Evolutionary conservation across 2,329 filamentous ascomycete genomes (phyloP), one percentile per base, ranked within the genome.

Genomic region (Xenoacremonium recifei): DNA sequence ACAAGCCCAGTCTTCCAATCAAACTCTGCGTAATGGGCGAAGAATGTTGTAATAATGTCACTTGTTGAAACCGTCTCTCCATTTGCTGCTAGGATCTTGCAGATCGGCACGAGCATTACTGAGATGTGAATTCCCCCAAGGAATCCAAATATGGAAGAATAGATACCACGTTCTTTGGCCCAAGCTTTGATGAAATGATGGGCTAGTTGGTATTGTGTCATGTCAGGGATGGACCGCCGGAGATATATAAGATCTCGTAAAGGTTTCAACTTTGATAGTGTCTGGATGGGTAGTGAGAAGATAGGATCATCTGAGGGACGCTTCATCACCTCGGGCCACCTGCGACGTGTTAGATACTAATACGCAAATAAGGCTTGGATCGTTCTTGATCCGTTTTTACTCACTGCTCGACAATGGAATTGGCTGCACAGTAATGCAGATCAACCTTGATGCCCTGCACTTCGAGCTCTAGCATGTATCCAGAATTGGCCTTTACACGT

Each of bases 101-200:
- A 76, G 1, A 87, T 64, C 13, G 77, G 73, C 0, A 77, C 72
- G 7, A 87, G 66, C 55, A 87, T 68, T 17, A 85, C 62, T 1
- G 79, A 75, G 39, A 87, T 77, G 50, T 86, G 82, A 16, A 85
- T 77, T 4, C 82, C 82, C 5, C 80, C 76, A 1, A 87, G 67
- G 45, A 80, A 83, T 0, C 84, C 84, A 51, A 85, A 85, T 35
- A 73, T 79, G 2, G 80, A 73, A 0, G 79, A 75, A 58, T 86
- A 87, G 13, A 87, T 68, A 1, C 84, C 84, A 6, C 79, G 73
- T 10, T 71, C 64, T 40, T 72, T 71, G 2, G 83, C 79, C 83
- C 83, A 87, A 2, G 72, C 66, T 53, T 77, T 82, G 55, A 87
- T 72, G 41, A 76, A 69, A 2, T 78, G 72, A 52, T 84, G 77